Percentiles rank a stretch among this genome's conserved stretches.
Conservation (phyloP, 176 grass and related monocot species). For the Ananas comosus region DNA sequence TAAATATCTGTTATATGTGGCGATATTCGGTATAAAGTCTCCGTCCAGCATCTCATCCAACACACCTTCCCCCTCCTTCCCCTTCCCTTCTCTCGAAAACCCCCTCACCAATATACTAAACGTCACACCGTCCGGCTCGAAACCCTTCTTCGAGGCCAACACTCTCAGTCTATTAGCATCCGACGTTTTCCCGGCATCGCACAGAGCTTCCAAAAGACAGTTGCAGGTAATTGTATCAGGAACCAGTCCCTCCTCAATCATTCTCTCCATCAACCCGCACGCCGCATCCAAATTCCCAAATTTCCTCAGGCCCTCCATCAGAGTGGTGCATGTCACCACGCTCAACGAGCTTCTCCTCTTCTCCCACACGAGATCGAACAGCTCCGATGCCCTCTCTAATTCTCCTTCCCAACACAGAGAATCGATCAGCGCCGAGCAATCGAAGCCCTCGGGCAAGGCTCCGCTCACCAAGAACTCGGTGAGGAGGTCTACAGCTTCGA, state of each 20-base stretch:
- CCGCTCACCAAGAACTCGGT: conserved; percentile 32
- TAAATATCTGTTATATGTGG: conserved; percentile 56
- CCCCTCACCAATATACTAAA: conserved; percentile 57
- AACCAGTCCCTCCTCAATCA: conserved; percentile 40
- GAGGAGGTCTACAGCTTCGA: conserved; percentile 44
- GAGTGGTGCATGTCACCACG: conserved; percentile 39
- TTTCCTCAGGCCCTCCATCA: conserved; percentile 47
- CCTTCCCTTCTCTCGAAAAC: conserved; percentile 57
- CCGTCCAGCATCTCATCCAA: conserved; percentile 73
- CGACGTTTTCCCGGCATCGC: conserved; percentile 33
- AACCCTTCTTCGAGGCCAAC: conserved; percentile 48
- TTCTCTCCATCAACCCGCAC: conserved; percentile 42
- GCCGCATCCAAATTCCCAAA: conserved; percentile 27
- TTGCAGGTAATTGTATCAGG: conserved; percentile 50
- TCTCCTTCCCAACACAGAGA: conserved; percentile 29
- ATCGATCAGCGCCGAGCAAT: conserved; percentile 46
- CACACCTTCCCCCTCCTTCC: conserved; percentile 45
- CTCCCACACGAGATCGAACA: conserved; percentile 40
- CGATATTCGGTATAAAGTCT: conserved; percentile 73
- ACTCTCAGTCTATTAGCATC: conserved; percentile 43
- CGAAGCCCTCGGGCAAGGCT: conserved; percentile 42
- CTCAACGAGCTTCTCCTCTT: conserved; percentile 26
- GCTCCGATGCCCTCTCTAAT: conserved; percentile 42
- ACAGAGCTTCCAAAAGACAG: conserved; percentile 54
- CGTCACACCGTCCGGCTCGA: conserved; percentile 30